Evolutionary conservation across 805 yeast genomes (phyloP).

Genomic region (Metschnikowia lunata): DNA sequence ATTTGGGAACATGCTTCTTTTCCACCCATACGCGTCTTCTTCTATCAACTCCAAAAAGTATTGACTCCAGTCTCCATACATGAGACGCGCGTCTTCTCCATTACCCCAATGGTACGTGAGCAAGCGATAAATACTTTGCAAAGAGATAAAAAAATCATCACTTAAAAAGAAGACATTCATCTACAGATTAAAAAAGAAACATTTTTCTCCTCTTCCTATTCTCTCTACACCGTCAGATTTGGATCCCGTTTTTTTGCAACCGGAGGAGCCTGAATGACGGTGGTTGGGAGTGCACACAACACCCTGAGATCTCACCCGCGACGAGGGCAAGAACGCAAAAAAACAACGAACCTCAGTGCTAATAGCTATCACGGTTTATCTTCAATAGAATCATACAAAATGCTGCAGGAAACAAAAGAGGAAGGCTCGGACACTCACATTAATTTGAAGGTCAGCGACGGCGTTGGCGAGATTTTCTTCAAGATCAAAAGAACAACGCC

Average conservation of each 20-base stretch:
- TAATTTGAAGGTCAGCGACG: slow-evolving; percentile 91
- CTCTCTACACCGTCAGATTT: background rate
- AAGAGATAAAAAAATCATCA: background rate
- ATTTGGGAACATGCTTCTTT: too few relatives aligned
- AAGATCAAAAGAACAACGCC: slow-evolving; percentile 92
- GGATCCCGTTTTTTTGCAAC: too few relatives aligned
- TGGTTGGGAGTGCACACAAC: background rate
- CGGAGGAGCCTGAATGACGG: too few relatives aligned
- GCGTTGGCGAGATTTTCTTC: slow-evolving; percentile 89
- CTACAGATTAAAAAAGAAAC: background rate
- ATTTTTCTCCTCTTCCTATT: background rate
- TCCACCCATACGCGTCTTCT: too few relatives aligned
- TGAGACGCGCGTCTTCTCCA: too few relatives aligned
- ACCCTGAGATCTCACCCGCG: background rate
- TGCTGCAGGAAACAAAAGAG: slow-evolving; percentile 20
- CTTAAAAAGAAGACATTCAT: too few relatives aligned
- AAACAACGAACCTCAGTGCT: background rate
- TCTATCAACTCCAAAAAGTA: too few relatives aligned
- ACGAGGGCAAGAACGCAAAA: slow-evolving; percentile 2
- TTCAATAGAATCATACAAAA: background rate
- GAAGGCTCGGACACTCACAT: slow-evolving; percentile 56
- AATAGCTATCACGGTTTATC: background rate
- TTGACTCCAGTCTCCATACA: too few relatives aligned
- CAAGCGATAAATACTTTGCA: background rate
- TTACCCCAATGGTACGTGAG: too few relatives aligned